Base-by-base conservation (phyloP, 306 rosid genomes). In the Trifolium subterraneum region DNA sequence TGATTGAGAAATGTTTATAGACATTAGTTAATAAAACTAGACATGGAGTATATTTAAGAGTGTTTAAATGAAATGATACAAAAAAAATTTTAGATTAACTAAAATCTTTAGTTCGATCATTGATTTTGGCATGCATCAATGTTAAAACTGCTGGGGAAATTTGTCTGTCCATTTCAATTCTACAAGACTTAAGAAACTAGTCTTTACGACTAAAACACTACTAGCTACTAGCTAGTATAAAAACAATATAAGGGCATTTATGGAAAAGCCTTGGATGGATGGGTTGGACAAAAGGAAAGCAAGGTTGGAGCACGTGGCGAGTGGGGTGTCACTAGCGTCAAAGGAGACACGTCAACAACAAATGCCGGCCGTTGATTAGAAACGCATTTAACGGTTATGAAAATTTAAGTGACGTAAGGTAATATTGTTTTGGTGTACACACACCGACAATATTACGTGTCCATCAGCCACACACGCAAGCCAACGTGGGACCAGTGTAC, bases 371-470 rank as follows among this genome's bases (percentile, higher is more conserved):
- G 86, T 85, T 60, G 79, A 83, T 85, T 44, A 4, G 33, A 4
- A 22, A 64, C 36, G 4, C 5, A 15, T 65, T 64, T 20, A 72
- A 88, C 90, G 86, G 87, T 36, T 18, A 70, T 20, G 73, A 87
- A 83, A 47, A 5, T 15, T 47, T 8, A 7, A 3, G n/a, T 78
- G 85, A 86, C 79, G 89, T 82, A 88, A 89, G 12, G 16, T 10
- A 10, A 12, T 33, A 0, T 47, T 72, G 39, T 14, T 14, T 16
- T 13, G 56, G 4, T 16, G 56, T 50, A 50, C 56, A 50, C 56
- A 50, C 82, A 36, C 41, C 72, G 78, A 78, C 86, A 84, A 20
- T 13, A 39, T 88, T 87, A 88, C 90, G 86, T 84, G 87, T 71
- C 76, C 5, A 4, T 41, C 15, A 63, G 50, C 20, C 1, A 61